Base-by-base conservation (phyloP, 345 rosid species). In the Eucalyptus pauciflora region DNA sequence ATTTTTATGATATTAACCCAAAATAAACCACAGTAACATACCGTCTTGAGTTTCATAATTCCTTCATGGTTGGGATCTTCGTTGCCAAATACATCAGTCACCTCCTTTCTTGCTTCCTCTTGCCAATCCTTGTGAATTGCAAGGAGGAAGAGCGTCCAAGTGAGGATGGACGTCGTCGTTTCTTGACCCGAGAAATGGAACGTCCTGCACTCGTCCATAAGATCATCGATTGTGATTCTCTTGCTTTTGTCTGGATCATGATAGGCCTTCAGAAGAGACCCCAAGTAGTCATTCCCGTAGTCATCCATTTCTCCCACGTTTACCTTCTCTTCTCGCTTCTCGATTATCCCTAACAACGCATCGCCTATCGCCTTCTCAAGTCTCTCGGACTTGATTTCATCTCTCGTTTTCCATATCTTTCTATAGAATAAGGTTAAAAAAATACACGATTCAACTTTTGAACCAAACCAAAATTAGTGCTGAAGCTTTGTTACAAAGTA, bases 201-300 rank as follows among this genome's bases (percentile, higher is more conserved):
- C 12, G 92, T 86, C 90, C 89, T 94, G 90, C 96, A 91, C 89
- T 94, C 95, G 83, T 92, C 96, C 33, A 94, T 49, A 52, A 91
- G 8, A n/a, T 88, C 86, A 1, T 88, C 85, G 1, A 89, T 45
- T 6, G 90, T 85, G 86, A 93, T 88, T 86, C 83, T 89, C 86
- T 88, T 90, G 33, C 49, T 25, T 49, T 46, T 25, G 46, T 91
- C 87, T 9, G 71, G 31, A 27, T 91, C 91, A 15, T 87, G 90
- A 17, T 50, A 56, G 18, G 90, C 92, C 31, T 88, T 54, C 16
- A 93, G 5, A 18, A 93, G 92, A 56, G 49, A 20, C 60, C 93
- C 92, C 7, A 92, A 86, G 64, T 87, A 90, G 87, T 94, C 94
- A 48, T 37, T 88, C 17, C 90, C 90, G 4, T 88, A 90, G n/a